Percentiles rank a stretch among this genome's conserved stretches.
Conservation (phyloP, 2,329 filamentous ascomycete genomes). For the Diaporthe vexans region DNA sequence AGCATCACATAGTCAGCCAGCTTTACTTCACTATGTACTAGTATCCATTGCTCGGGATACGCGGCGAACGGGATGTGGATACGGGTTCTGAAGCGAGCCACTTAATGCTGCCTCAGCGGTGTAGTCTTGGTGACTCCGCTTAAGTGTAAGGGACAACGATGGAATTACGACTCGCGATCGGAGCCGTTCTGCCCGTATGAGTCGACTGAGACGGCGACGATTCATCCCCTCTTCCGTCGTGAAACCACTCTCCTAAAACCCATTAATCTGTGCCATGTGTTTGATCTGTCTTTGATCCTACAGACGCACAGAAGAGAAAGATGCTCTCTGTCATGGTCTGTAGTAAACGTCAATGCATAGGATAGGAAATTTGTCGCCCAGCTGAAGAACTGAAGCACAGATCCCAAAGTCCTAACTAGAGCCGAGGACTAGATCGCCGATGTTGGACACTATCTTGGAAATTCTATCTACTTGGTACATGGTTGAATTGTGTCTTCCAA, state of each 20-base stretch:
- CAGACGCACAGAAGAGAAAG: background rate
- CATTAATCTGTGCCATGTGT: constrained; percentile 1
- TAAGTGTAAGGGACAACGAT: background rate
- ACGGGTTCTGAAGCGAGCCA: background rate
- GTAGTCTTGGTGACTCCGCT: constrained; percentile 3
- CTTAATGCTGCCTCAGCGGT: constrained; percentile 10
- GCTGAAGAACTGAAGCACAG: background rate
- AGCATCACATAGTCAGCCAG: background rate
- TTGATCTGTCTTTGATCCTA: background rate
- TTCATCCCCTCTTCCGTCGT: background rate
- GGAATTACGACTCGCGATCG: constrained; percentile 7
- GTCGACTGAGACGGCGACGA: constrained; percentile 25
- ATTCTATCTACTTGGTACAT: background rate
- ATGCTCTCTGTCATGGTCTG: background rate
- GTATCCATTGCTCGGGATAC: background rate
- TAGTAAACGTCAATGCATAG: too few species aligned
- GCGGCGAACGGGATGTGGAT: background rate
- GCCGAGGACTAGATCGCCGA: too few species aligned
- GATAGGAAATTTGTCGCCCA: too few species aligned
- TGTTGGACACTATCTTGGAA: background rate
- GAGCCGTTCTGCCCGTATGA: constrained; percentile 11
- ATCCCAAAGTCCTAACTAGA: background rate
- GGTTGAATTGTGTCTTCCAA: background rate
- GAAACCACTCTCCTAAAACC: background rate
- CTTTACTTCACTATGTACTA: background rate